phyloP scores from a whole-genome alignment of 352 stramenopile genomes.

The Blastocystis sp. region DNA sequence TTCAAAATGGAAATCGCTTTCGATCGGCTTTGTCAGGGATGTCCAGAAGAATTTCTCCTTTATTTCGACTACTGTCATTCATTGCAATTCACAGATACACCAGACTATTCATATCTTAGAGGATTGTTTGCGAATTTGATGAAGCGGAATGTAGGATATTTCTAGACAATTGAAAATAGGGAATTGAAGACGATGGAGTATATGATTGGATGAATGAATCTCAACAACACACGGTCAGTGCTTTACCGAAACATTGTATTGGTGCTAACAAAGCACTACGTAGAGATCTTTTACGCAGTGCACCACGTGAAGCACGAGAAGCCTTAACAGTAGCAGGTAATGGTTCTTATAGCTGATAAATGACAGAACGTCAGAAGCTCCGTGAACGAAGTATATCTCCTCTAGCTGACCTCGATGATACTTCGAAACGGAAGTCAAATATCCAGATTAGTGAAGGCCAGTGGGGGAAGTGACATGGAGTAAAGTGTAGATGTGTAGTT shows the following conservation, averaged over 20 bases:
- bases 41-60: constrained; percentile 72
- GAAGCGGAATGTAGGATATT: background rate
- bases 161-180: background rate
- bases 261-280: background rate
- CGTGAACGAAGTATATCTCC: background rate
- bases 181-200: constrained; percentile 47
- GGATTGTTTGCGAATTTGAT: constrained; percentile 76
- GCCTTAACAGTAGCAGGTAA: background rate
- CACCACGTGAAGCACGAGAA: background rate
- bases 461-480: background rate
- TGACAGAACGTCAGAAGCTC: background rate
- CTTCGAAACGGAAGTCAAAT: background rate
- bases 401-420: background rate
- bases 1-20: constrained; percentile 80
- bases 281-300: background rate
- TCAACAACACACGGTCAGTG: background rate
- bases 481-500: background rate
- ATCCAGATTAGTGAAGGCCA: background rate
- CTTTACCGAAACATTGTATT: constrained; percentile 50
- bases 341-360: background rate
- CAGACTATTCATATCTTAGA: constrained; percentile 87
- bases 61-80: constrained; percentile 82
- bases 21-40: constrained; percentile 73
- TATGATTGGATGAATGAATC: constrained; percentile 64
- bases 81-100: constrained; percentile 88